Percentiles rank a stretch among this genome's conserved stretches.
phyloP scores from a whole-genome alignment of 495 filamentous ascomycete genomes.

The Chaetomium tenue region DNA sequence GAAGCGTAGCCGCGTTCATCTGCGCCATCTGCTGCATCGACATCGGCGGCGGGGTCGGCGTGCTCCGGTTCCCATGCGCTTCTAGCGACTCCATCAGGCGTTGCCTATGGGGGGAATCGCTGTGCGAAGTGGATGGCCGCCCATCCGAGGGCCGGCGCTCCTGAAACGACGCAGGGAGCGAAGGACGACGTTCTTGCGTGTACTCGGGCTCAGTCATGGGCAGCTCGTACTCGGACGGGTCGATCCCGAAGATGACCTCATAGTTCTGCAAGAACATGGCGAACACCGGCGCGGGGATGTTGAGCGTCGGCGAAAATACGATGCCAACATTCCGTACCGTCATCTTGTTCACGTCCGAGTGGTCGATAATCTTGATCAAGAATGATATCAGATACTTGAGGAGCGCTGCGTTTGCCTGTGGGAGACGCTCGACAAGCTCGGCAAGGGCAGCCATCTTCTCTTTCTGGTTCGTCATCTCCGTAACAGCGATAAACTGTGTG shows the following conservation, averaged over 20 bases:
- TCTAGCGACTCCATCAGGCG: slow-evolving; percentile 44
- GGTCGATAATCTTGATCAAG: slow-evolving; percentile 83
- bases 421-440: slow-evolving; percentile 78
- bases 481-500: slow-evolving; percentile 80
- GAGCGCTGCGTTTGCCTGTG: slow-evolving; percentile 73
- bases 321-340: slow-evolving; percentile 96
- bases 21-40: slow-evolving; percentile 39
- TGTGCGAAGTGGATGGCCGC: slow-evolving; percentile 45
- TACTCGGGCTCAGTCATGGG: slow-evolving; percentile 33
- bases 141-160: slow-evolving; percentile 34
- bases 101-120: slow-evolving; percentile 46
- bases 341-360: slow-evolving; percentile 94
- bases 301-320: slow-evolving; percentile 96
- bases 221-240: slow-evolving; percentile 57
- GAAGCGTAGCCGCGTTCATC: slow-evolving; percentile 37
- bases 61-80: slow-evolving; percentile 29
- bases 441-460: slow-evolving; percentile 84
- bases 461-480: slow-evolving; percentile 70
- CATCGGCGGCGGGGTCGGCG: slow-evolving; percentile 46
- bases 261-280: slow-evolving; percentile 91
- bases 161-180: slow-evolving; percentile 32
- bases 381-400: slow-evolving; percentile 81
- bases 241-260: slow-evolving; percentile 75
- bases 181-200: slow-evolving; percentile 28
- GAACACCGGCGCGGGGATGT: slow-evolving; percentile 94